phyloP scores from a whole-genome alignment of 495 filamentous ascomycete genomes.

The Xylaria acuta region DNA sequence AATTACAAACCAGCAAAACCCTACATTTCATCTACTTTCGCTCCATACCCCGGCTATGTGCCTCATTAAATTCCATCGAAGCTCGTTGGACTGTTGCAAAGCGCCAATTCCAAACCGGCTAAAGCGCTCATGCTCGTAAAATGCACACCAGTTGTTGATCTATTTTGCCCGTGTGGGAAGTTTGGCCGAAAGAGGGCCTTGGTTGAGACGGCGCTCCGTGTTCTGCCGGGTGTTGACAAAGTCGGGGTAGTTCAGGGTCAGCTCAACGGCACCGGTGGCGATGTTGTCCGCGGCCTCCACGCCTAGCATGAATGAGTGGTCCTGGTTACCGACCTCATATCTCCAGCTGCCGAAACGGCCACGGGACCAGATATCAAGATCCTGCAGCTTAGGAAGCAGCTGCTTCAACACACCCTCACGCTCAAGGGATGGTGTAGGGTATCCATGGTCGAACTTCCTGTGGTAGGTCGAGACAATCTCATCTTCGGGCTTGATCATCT shows the following conservation, averaged over 20 bases:
- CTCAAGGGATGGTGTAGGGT: slow-evolving; percentile 94
- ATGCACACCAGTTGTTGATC: slow-evolving; percentile 13
- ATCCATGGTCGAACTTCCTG: slow-evolving; percentile 98
- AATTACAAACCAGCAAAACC: slow-evolving; percentile 22
- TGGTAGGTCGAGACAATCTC: slow-evolving; percentile 99
- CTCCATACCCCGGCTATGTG: slow-evolving; percentile 9
- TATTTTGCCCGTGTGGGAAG: slow-evolving; percentile 41
- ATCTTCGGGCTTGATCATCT: slow-evolving; percentile 87
- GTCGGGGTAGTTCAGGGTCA: slow-evolving; percentile 98
- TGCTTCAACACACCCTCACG: slow-evolving; percentile 92
- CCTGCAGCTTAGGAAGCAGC: slow-evolving; percentile 90
- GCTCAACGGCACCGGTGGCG: slow-evolving; percentile 89
- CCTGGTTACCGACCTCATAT: slow-evolving; percentile 95
- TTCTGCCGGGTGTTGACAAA: slow-evolving; percentile 94
- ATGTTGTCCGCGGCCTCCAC: slow-evolving; percentile 97
- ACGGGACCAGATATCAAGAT: slow-evolving; percentile 89
- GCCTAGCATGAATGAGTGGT: slow-evolving; percentile 98
- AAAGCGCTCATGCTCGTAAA: slow-evolving; percentile 17
- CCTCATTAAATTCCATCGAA: slow-evolving; percentile 21
- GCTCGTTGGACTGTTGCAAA: slow-evolving; percentile 9
- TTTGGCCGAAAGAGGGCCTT: slow-evolving; percentile 57
- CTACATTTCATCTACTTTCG: slow-evolving; percentile 18
- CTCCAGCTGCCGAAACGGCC: slow-evolving; percentile 98
- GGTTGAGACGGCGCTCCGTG: slow-evolving; percentile 83
- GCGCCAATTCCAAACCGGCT: slow-evolving; percentile 1